Base-by-base conservation (phyloP, 495 filamentous ascomycete species). In the Aspergillus nanangensis region DNA sequence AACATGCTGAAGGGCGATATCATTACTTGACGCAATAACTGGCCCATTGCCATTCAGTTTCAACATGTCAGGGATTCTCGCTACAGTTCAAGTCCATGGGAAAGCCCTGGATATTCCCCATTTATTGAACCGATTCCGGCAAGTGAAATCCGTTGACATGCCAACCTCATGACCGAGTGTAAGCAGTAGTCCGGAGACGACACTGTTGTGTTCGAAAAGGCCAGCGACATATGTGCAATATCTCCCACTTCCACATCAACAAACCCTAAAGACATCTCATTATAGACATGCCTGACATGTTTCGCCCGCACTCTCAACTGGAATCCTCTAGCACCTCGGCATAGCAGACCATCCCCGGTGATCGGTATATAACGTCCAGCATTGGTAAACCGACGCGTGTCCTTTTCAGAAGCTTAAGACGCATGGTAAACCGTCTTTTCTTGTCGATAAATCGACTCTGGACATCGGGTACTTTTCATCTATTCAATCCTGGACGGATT, bases 401-500 rank as follows among this genome's bases (percentile, higher is more conserved):
- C 52, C 64, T 59, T 39, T 66, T 37, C 21, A 60, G 59, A 50
- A 61, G 38, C 52, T 60, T 53, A 45, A 44, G 48, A 63, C 58
- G 60, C 69, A 75, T 75, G 68, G 67, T 68, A 48, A 51, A 62
- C 66, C 66, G 55, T 72, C 67, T 72, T 71, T 69, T 46, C 46
- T 44, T 52, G 60, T 52, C 43, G n/a, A n/a, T 32, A 35, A 41
- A 52, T 8, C 49, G 55, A 60, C 62, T 71, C 66, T 72, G 67
- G 62, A 61, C 48, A 60, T 57, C 65, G 57, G 56, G 51, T 48
- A 50, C 61, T 56, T 66, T 75, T 75, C 52, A 42, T 58, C 43
- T 47, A 37, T 33, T 52, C 57, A 27, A 57, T 48, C 57, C 64
- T 31, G 45, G 48, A 45, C 54, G 24, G 63, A 52, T 46, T 37